Percentiles rank a stretch among this genome's conserved stretches.
These are phyloP conservation scores for Heterotrichella gracilis DNA, from an alignment of 352 stramenopile species.

Conservation along the genomic window DNA sequence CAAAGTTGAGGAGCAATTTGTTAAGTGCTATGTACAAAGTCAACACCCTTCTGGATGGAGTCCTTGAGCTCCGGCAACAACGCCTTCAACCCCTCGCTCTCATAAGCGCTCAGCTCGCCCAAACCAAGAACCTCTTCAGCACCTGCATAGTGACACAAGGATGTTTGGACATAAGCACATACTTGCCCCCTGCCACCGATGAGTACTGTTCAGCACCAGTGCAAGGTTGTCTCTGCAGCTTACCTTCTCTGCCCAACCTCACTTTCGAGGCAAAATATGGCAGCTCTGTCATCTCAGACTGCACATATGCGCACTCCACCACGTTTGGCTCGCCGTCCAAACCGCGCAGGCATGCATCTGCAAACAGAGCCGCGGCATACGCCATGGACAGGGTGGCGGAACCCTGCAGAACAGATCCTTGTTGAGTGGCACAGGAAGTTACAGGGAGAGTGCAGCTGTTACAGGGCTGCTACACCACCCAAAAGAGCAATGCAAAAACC, in stretches of 20 bases:
- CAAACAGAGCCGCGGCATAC: conserved; percentile 79
- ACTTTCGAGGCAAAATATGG: conserved; percentile 32
- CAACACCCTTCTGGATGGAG: conserved; percentile 45
- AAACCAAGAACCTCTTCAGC: conserved; percentile 43
- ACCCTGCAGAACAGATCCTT: too few species aligned
- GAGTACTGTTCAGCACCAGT: too few species aligned
- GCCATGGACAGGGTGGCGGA: conserved; percentile 95
- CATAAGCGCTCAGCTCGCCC: conserved; percentile 31
- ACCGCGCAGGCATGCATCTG: conserved; percentile 52
- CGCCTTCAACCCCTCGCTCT: conserved; percentile 49
- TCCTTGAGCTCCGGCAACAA: conserved; percentile 45
- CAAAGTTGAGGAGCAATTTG: too few species aligned
- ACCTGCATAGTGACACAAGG: too few species aligned
- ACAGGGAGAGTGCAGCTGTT: too few species aligned
- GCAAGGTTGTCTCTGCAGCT: too few species aligned
- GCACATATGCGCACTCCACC: conserved; percentile 77
- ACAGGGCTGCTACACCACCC: too few species aligned
- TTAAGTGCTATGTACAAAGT: too few species aligned
- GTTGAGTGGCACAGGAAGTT: too few species aligned
- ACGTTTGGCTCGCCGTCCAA: conserved; percentile 64
- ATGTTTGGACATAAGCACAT: too few species aligned
- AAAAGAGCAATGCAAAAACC: too few species aligned
- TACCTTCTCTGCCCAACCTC: conserved; percentile 41
- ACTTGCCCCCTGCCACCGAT: too few species aligned
- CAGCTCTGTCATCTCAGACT: conserved; percentile 43